Percentiles rank a stretch among this genome's conserved stretches.
Evolutionary conservation across 169 alveolate species (phyloP).

Genomic region (Eimeria necatrix): DNA sequence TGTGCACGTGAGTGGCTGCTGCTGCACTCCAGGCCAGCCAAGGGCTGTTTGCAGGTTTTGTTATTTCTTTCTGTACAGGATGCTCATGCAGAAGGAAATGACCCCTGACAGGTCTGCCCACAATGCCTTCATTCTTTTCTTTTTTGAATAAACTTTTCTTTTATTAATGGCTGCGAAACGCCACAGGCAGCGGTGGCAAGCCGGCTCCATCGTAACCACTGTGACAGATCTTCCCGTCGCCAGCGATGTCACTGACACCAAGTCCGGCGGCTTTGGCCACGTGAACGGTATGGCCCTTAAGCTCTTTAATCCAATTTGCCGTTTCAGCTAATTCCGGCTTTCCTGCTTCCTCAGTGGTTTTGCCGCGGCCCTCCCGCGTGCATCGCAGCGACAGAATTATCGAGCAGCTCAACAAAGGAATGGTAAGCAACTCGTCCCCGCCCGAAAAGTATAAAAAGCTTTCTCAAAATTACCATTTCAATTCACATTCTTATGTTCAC

Average conservation of each 20-base stretch:
- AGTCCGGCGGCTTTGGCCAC: conserved; percentile 80
- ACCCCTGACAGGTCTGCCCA: conserved; percentile 27
- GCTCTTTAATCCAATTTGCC: neutral
- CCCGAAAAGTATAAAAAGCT: neutral
- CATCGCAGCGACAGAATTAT: conserved; percentile 75
- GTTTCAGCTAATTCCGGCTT: neutral
- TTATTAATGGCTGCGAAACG: no score
- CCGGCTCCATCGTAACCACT: conserved; percentile 72
- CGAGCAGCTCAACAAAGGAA: conserved; percentile 70
- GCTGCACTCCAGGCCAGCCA: neutral
- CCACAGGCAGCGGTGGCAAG: conserved; percentile 79
- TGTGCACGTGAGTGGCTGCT: neutral
- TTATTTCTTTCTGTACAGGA: neutral
- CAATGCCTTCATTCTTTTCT: neutral
- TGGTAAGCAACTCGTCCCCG: conserved; percentile 13
- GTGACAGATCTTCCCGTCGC: conserved; percentile 80
- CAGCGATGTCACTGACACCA: conserved; percentile 62
- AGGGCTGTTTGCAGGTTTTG: neutral
- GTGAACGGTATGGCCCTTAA: conserved; percentile 62
- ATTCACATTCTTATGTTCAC: neutral
- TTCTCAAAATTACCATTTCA: neutral
- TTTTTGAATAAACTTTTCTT: neutral
- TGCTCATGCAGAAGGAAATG: conserved; percentile 29
- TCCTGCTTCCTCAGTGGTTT: conserved; percentile 66
- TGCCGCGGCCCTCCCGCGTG: conserved; percentile 82